Conservation (phyloP, 2,329 filamentous ascomycete genomes). For the Magnaporthales sp. region DNA sequence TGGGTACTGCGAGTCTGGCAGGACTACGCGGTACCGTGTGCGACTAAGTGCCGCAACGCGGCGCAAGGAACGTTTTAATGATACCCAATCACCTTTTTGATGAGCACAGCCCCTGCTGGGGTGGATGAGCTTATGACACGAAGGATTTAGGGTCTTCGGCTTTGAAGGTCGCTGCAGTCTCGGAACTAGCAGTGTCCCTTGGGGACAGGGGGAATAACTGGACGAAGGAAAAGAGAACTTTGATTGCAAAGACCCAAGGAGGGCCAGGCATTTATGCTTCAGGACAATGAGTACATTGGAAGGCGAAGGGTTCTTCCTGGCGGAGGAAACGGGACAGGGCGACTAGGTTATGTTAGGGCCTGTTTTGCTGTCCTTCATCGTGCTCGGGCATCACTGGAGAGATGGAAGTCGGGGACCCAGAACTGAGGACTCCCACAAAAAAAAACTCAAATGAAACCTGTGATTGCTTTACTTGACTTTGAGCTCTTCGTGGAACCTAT, state of each 20-base stretch:
- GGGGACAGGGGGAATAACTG: not conserved
- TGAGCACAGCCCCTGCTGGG: not conserved
- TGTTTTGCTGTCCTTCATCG: not conserved
- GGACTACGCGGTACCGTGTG: not conserved
- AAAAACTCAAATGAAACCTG: conserved; percentile 1
- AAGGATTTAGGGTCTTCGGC: conserved; percentile 2
- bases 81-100: conserved; percentile 5
- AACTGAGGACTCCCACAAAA: conserved; percentile 6
- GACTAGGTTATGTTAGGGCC: not conserved
- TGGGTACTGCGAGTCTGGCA: not conserved
- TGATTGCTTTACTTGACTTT: not conserved
- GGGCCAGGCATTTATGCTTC: not conserved
- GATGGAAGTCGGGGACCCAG: conserved; percentile 3
- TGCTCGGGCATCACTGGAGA: conserved; percentile 1
- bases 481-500: too few species aligned
- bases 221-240: conserved; percentile 6
- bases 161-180: conserved; percentile 4
- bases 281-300: conserved; percentile 2
- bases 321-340: conserved; percentile 1
- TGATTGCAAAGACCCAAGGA: conserved; percentile 2
- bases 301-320: not conserved
- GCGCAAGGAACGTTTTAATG: conserved; percentile 4
- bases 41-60: not conserved
- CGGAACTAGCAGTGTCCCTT: conserved; percentile 4
- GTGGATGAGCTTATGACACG: not conserved